Evolutionary conservation across 106 monocot genomes (phyloP).

Genomic region (Dendrobium chrysotoxum): DNA sequence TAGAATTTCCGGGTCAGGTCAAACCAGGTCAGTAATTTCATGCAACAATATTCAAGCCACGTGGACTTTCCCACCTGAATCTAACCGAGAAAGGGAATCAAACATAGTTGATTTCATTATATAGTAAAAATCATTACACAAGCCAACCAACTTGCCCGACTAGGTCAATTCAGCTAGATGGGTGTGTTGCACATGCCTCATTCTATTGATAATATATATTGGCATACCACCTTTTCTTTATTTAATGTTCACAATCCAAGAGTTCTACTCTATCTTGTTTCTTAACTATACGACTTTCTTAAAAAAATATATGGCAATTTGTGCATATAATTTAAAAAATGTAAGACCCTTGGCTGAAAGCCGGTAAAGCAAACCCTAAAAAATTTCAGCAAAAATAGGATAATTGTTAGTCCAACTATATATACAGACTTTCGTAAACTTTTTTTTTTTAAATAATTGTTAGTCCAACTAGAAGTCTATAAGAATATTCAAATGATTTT

Average conservation of each 20-base stretch:
- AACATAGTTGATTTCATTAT: not conserved
- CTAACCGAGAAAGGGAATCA: not conserved
- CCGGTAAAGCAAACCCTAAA: not conserved
- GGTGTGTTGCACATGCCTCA: not conserved
- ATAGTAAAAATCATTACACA: not conserved
- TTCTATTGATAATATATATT: not conserved
- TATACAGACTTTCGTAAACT: no score
- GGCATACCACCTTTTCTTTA: not conserved
- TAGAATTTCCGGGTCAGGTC: not conserved
- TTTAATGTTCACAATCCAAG: not conserved
- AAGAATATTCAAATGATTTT: not conserved
- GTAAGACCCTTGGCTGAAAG: not conserved
- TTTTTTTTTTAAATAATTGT: no score
- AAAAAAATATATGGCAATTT: not conserved
- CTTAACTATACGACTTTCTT: not conserved
- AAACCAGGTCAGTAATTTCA: not conserved
- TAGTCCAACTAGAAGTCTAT: not conserved
- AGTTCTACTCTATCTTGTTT: not conserved
- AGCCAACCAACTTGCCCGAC: not conserved
- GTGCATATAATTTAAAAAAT: not conserved
- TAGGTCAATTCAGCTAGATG: not conserved
- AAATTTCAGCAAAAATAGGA: not conserved
- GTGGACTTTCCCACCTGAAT: not conserved
- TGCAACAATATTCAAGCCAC: not conserved
- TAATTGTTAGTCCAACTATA: no score